phyloP scores from a whole-genome alignment of 495 filamentous ascomycete species.

The Jackrogersella minutella region DNA sequence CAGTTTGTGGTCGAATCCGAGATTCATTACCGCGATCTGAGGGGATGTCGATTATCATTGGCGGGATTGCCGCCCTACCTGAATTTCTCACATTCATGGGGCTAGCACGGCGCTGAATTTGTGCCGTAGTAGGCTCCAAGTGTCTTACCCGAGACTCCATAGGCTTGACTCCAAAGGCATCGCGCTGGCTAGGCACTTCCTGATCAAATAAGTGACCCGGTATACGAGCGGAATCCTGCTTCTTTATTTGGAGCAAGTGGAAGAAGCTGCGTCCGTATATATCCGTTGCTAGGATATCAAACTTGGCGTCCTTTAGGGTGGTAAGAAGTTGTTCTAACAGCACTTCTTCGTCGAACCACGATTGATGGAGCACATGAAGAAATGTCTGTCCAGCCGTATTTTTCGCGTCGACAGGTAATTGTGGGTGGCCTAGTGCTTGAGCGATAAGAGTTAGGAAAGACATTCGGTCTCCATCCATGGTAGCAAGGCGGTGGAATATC shows the following conservation, averaged over 20 bases:
- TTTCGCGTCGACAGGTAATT: constrained; percentile 20
- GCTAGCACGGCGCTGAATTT: neutral
- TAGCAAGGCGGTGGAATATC: constrained; percentile 52
- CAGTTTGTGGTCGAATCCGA: constrained; percentile 38
- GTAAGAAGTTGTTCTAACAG: constrained; percentile 44
- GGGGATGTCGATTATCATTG: constrained; percentile 15
- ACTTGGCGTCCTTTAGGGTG: constrained; percentile 30
- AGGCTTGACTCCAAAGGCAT: constrained; percentile 51
- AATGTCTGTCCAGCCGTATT: constrained; percentile 59
- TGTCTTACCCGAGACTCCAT: constrained; percentile 12
- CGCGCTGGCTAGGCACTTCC: constrained; percentile 36
- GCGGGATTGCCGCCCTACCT: neutral
- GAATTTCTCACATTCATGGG: constrained; percentile 14
- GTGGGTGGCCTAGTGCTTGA: constrained; percentile 20
- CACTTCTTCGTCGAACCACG: constrained; percentile 47
- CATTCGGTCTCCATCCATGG: constrained; percentile 41
- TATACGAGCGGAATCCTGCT: constrained; percentile 18
- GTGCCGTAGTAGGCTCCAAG: neutral
- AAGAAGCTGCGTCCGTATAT: constrained; percentile 57
- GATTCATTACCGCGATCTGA: constrained; percentile 14
- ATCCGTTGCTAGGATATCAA: constrained; percentile 51
- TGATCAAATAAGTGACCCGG: constrained; percentile 26
- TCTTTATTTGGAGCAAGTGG: constrained; percentile 45
- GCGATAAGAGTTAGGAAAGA: constrained; percentile 43
- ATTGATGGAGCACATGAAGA: constrained; percentile 53